phyloP scores from a whole-genome alignment of 192 early-diverging fungal genomes.

The Backusella liffmaniae region DNA sequence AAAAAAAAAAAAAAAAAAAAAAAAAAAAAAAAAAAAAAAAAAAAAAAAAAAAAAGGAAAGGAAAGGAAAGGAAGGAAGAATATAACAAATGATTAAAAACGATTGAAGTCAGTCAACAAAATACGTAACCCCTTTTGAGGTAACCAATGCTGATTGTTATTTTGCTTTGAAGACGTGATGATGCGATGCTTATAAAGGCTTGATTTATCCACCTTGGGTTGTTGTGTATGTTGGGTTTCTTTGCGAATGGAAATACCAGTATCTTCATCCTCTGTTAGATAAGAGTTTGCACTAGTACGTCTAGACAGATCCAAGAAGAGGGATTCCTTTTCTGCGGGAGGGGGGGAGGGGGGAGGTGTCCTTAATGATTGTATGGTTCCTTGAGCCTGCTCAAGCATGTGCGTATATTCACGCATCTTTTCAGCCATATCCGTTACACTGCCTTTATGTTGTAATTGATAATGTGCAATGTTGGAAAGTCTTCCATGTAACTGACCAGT shows the following conservation, averaged over 20 bases:
- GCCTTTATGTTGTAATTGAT: constrained; percentile 26
- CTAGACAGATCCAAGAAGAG: not conserved
- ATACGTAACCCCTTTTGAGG: constrained; percentile 18
- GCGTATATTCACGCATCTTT: constrained; percentile 31
- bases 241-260: not conserved
- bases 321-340: not conserved
- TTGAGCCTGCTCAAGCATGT: constrained; percentile 35
- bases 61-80: too few relatives aligned
- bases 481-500: constrained; percentile 20
- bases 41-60: too few relatives aligned
- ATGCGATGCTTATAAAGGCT: constrained; percentile 14
- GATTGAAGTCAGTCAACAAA: constrained; percentile 10
- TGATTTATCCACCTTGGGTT: not conserved
- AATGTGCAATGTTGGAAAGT: constrained; percentile 22
- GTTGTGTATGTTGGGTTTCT: not conserved
- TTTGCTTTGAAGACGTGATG: constrained; percentile 9
- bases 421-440: constrained; percentile 22
- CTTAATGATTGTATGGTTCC: constrained; percentile 24
- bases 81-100: not conserved
- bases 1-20: too few relatives aligned
- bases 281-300: not conserved
- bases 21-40: not conserved
- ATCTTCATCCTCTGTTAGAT: not conserved
- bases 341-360: not conserved
- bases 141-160: not conserved